Base-by-base conservation (phyloP, 768 basidiomycete species). In the Podaxis sp. region DNA sequence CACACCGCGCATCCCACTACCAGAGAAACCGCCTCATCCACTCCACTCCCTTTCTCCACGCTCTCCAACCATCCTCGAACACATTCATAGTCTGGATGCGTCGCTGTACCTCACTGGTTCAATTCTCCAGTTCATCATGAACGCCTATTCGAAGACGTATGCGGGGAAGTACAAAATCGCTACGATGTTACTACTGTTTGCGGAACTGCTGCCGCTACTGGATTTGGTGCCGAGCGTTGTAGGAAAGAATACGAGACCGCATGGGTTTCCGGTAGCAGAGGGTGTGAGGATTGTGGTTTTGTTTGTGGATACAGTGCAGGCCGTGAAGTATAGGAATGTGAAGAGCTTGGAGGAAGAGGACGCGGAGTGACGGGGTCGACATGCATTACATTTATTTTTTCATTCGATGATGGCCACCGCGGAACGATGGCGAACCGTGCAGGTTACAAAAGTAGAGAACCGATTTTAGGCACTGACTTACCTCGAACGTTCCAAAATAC, bases 91-190 rank as follows among this genome's bases (percentile, higher is more conserved):
- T 7, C 1, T 62, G 22, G 40, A 13, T 33, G 57, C 46, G 15
- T 64, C 71, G 1, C 48, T 71, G 48, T 54, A 30, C 15, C 3
- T 65, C 4, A 58, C 65, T 1, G 71, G 71, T 2, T 22, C 30
- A 12, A 50, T 69, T 5, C 68, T 68, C 38, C 73, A 74, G 59
- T 51, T 73, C 17, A 48, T 66, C 49, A 55, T 75, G 62, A 75
- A 71, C 56, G 62, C 58, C 62, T 64, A 66, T 26, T 63, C 66
- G 2, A 57, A 58, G 24, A 62, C 66, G 8, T 74, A 68, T 46
- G 72, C 73, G 2, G 74, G 74, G 13, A 65, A 62, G 4, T 72
- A 69, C 38, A 66, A 66, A 41, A 3, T 63, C 2, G 36, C 26
- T 17, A 58, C 41, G 38, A 52, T 37, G 15, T 60, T 36, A 12